Evolutionary conservation across 768 basidiomycete species (phyloP).

Genomic region (Neoboletus subvelutipes): DNA sequence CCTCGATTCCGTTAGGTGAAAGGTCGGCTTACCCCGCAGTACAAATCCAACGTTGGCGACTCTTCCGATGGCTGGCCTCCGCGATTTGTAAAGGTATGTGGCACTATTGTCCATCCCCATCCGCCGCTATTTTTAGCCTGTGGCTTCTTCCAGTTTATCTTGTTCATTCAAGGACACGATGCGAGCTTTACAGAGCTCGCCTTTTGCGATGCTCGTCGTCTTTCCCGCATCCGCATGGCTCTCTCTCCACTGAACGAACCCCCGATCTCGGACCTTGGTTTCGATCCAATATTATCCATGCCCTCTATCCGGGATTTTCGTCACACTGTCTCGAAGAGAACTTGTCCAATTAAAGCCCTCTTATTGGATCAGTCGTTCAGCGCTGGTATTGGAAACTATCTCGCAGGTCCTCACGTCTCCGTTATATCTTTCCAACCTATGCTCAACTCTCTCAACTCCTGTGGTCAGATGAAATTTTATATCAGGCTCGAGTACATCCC

Average conservation of each 20-base stretch:
- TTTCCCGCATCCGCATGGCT: conserved; percentile 68
- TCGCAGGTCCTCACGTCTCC: conserved; percentile 50
- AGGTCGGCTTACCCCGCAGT: conserved; percentile 48
- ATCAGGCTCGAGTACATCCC: conserved; percentile 72
- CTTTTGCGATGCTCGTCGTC: conserved; percentile 69
- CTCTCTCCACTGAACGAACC: conserved; percentile 56
- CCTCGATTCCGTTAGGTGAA: conserved; percentile 36
- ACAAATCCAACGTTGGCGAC: conserved; percentile 45
- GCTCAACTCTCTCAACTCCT: background rate
- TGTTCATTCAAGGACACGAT: conserved; percentile 50
- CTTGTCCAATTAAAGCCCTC: conserved; percentile 71
- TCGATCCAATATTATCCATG: conserved; percentile 75
- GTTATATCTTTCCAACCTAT: background rate
- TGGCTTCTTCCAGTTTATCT: conserved; percentile 48
- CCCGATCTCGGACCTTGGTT: conserved; percentile 71
- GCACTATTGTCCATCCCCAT: background rate
- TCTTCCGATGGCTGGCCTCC: conserved; percentile 60
- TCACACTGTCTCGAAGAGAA: conserved; percentile 47
- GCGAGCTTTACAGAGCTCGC: conserved; percentile 51
- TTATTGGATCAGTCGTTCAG: conserved; percentile 78
- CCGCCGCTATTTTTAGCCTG: background rate
- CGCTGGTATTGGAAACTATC: conserved; percentile 82
- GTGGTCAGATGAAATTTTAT: conserved; percentile 63
- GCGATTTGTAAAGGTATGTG: conserved; percentile 57
- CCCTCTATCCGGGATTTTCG: conserved; percentile 54